Conservation (phyloP, 2,329 filamentous ascomycete species). For the Penicillium fuscoglaucum region DNA sequence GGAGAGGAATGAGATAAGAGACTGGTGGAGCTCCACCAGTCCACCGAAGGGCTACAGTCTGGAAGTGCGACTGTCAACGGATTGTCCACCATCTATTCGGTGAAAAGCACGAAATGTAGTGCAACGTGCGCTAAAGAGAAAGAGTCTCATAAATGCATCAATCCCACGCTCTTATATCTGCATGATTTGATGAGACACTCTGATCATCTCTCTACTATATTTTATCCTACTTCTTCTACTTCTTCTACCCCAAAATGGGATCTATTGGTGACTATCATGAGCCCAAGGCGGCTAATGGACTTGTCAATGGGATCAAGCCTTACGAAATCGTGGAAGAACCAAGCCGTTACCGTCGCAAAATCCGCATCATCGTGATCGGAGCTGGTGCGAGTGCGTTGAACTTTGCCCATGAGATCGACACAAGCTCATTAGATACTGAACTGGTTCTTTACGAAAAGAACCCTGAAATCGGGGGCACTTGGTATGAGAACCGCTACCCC, state of each 20-base stretch:
- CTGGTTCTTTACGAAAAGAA: slow-evolving; percentile 36
- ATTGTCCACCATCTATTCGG: neutral
- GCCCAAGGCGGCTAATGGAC: neutral
- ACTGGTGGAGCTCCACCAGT: slow-evolving; percentile 11
- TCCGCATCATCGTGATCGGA: slow-evolving; percentile 21
- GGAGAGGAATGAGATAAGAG: neutral
- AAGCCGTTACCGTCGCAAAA: slow-evolving; percentile 13
- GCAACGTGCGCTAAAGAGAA: neutral
- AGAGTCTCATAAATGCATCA: slow-evolving; percentile 6
- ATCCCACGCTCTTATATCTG: neutral
- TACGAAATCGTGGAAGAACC: slow-evolving; percentile 15
- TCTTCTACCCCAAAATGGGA: slow-evolving; percentile 2
- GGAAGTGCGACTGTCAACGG: neutral
- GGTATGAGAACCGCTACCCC: slow-evolving; percentile 38
- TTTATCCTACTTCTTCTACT: neutral
- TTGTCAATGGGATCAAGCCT: neutral
- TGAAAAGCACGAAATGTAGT: neutral
- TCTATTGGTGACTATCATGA: slow-evolving; percentile 7
- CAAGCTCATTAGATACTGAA: slow-evolving; percentile 16
- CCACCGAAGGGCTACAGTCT: neutral
- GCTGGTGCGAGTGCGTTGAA: slow-evolving; percentile 18
- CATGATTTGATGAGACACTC: neutral
- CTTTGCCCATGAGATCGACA: slow-evolving; percentile 20
- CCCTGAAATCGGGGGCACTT: slow-evolving; percentile 40
- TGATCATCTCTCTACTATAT: neutral